phyloP scores from a whole-genome alignment of 2,329 filamentous ascomycete genomes.

The Biscogniauxia mediterranea region DNA sequence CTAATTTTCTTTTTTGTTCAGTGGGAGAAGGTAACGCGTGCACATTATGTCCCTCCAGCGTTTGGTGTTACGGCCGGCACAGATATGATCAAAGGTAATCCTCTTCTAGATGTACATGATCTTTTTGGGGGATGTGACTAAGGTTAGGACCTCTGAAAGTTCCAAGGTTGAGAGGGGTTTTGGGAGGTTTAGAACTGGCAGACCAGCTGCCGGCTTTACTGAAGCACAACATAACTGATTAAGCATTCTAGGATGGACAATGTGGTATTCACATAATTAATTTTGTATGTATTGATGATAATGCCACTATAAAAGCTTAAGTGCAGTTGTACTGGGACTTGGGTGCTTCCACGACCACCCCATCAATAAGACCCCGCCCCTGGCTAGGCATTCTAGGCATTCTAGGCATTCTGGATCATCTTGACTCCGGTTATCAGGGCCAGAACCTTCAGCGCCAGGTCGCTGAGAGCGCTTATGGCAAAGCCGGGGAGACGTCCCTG shows the following conservation, averaged over 20 bases:
- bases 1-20: background rate
- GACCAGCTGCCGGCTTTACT: too few relatives aligned
- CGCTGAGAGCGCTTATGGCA: slow-evolving; percentile 33
- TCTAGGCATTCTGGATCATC: slow-evolving; percentile 29
- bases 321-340: background rate
- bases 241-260: background rate
- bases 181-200: background rate
- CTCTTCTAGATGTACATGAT: background rate
- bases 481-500: slow-evolving; percentile 44
- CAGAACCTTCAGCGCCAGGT: slow-evolving; percentile 40
- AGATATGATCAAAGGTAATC: background rate
- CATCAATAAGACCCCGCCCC: too few relatives aligned
- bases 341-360: too few relatives aligned
- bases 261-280: background rate
- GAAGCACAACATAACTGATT: background rate
- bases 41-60: background rate
- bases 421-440: slow-evolving; percentile 43
- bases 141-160: background rate
- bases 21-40: background rate
- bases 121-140: background rate
- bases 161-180: background rate
- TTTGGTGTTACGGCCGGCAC: slow-evolving; percentile 1
- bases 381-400: slow-evolving; percentile 16
- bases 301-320: too few relatives aligned
- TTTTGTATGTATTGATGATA: too few relatives aligned